These are phyloP conservation scores for Malus sylvestris DNA, from an alignment of 306 rosid species.

Conservation along the genomic window DNA sequence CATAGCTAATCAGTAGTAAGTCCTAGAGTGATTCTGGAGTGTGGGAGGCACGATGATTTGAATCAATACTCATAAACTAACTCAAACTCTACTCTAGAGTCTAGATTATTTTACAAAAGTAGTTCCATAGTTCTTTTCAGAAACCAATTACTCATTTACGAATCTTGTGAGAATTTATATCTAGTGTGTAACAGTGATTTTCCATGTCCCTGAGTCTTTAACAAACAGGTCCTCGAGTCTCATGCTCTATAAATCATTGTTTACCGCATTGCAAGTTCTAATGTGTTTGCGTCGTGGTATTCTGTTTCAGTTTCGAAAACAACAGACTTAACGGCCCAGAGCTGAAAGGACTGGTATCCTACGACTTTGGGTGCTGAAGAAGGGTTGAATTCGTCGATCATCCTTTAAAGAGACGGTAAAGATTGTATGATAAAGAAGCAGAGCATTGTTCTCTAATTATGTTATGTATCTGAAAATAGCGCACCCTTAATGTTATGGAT, in stretches of 20 bases:
- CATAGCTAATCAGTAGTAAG: neutral
- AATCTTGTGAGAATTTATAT: too few relatives aligned
- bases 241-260: neutral
- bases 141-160: neutral
- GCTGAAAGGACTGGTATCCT: constrained; percentile 77
- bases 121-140: neutral
- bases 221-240: neutral
- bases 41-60: neutral
- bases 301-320: constrained; percentile 62
- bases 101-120: neutral
- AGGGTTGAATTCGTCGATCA: neutral
- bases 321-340: constrained; percentile 77
- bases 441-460: constrained; percentile 3
- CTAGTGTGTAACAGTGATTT: neutral
- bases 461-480: constrained; percentile 4
- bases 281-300: neutral
- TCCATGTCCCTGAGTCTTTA: neutral
- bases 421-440: constrained; percentile 13
- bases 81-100: neutral
- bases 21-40: neutral
- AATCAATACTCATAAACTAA: neutral
- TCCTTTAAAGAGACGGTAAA: neutral
- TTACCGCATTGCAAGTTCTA: neutral
- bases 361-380: constrained; percentile 79
- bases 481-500: neutral